phyloP scores from a whole-genome alignment of 352 stramenopile genomes.

The Elongisporangium prolatum region DNA sequence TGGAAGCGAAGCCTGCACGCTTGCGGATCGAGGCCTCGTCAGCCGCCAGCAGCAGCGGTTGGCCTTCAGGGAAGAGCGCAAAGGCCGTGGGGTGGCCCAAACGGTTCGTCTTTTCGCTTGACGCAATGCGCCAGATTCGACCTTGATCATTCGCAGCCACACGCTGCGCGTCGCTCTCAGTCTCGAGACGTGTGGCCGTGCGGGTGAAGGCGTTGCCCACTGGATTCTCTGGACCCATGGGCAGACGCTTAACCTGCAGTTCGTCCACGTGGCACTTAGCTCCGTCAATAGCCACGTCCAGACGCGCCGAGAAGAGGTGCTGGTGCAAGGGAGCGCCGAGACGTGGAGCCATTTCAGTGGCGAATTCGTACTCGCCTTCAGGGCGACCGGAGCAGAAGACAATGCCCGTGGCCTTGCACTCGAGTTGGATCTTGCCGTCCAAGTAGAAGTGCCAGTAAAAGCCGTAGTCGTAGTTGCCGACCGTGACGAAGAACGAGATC shows the following conservation, averaged over 20 bases:
- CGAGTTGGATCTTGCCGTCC: conserved; percentile 74
- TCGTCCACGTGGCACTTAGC: conserved; percentile 40
- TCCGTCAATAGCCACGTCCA: conserved; percentile 75
- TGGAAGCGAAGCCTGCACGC: conserved; percentile 53
- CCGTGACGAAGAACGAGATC: conserved; percentile 79
- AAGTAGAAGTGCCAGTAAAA: conserved; percentile 77
- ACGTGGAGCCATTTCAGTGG: conserved; percentile 39
- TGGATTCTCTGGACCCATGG: conserved; percentile 35
- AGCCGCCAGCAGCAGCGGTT: conserved; percentile 49
- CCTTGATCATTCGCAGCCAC: conserved; percentile 39
- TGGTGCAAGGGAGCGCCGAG: conserved; percentile 68
- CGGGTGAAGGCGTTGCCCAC: conserved; percentile 58
- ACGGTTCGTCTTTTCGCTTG: conserved; percentile 46
- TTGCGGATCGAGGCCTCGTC: conserved; percentile 40
- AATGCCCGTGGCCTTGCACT: conserved; percentile 78
- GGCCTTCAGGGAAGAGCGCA: conserved; percentile 44
- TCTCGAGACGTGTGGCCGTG: conserved; percentile 38
- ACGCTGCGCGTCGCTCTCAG: conserved; percentile 41
- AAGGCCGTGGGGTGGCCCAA: conserved; percentile 53
- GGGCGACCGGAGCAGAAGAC: conserved; percentile 73
- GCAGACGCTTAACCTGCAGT: conserved; percentile 45
- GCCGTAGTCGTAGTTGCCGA: conserved; percentile 86
- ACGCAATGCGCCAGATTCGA: conserved; percentile 53
- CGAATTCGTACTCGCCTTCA: conserved; percentile 41
- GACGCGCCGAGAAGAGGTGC: conserved; percentile 69